Evolutionary conservation across 345 rosid genomes (phyloP), one percentile per base, ranked within the genome.

Genomic region (Cardamine resedifolia): DNA sequence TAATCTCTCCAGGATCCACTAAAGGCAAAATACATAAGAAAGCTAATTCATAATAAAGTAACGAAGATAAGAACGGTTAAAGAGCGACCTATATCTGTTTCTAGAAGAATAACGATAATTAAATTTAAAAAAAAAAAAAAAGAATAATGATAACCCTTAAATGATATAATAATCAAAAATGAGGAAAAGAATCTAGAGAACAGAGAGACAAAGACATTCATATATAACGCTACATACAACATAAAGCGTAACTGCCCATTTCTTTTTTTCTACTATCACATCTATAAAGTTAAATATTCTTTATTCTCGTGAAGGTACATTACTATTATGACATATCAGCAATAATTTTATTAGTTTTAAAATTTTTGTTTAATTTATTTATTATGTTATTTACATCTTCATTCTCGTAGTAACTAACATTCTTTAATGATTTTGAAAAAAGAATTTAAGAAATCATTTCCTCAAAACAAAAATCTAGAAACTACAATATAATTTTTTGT

Each of bases 171-270:
- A 63, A 43, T 41, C 41, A 28, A 28, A 38, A 66, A 58, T 14
- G 52, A 47, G 71, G 77, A 73, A 73, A 64, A 65, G 21, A 73
- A 55, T 65, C 48, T 47, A 65, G 41, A 33, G 58, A 55, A 23
- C 52, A 51, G 26, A 62, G 63, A 41, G 60, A 56, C 58, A 34
- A 19, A 11, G 71, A 73, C 71, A 45, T 73, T 65, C 59, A 45
- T 24, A 57, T 24, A 64, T 64, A 72, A 64, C 11, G 43, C 61
- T 71, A 49, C 39, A 70, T 48, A 24, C 39, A 70, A 31, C 36
- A 53, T 20, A 30, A 45, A 41, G 36, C 66, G 53, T 62, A 53
- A 63, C 76, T 63, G 56, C 57, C 64, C 45, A 64, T 53, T 44
- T 72, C 19, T 63, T 53, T 63, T 53, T 10, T 14, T 36, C 39